phyloP scores from a whole-genome alignment of 1,139 yeast species.

The Nadsonia commutata region DNA sequence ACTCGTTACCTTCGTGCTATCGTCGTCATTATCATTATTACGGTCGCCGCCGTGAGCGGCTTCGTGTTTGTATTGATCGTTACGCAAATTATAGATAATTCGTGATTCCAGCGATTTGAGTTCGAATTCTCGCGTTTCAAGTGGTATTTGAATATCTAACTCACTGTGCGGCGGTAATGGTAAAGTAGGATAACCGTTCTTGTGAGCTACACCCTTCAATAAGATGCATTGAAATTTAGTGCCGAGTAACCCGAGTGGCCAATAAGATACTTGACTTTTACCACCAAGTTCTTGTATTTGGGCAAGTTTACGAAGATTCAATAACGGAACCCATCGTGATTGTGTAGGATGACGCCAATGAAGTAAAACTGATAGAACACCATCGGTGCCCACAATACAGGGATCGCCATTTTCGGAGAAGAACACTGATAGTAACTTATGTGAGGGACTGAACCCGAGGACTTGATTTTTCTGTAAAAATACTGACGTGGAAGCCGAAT shows the following conservation, averaged over 20 bases:
- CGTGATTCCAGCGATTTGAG: slow-evolving; percentile 10
- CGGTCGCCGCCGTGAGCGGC: not conserved
- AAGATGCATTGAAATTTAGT: slow-evolving; percentile 61
- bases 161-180: slow-evolving; percentile 81
- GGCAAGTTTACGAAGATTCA: slow-evolving; percentile 48
- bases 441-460: slow-evolving; percentile 19
- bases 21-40: not conserved
- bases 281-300: too few species aligned
- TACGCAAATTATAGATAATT: not conserved
- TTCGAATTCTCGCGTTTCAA: slow-evolving; percentile 10
- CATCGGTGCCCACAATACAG: slow-evolving; percentile 65
- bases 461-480: slow-evolving; percentile 22
- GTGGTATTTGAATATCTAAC: slow-evolving; percentile 53
- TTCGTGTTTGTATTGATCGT: not conserved
- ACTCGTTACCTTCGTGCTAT: slow-evolving; percentile 12
- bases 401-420: slow-evolving; percentile 86
- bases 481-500: not conserved
- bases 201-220: slow-evolving; percentile 38
- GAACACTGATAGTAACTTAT: slow-evolving; percentile 38
- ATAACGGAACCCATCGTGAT: slow-evolving; percentile 79
- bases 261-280: slow-evolving; percentile 36
- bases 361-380: slow-evolving; percentile 50
- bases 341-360: slow-evolving; percentile 65
- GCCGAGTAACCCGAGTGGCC: slow-evolving; percentile 76
- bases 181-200: slow-evolving; percentile 33